Base-by-base conservation (phyloP, 805 yeast genomes). In the Yamadazyma ubonensis region DNA sequence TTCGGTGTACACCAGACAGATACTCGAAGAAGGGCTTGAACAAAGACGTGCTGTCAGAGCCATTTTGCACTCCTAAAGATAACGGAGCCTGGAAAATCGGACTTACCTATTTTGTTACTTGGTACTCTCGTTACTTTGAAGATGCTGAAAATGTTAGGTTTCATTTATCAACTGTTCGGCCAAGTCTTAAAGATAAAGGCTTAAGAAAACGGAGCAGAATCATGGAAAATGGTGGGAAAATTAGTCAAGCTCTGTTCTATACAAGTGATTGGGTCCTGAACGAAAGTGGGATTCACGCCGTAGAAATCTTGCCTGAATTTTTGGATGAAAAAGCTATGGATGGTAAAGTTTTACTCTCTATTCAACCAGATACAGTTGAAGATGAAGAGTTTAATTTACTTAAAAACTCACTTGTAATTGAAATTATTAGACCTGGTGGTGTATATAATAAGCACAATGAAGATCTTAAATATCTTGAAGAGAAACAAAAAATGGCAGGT, bases 51-150 rank as follows among this genome's bases (percentile, higher is more conserved):
- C 52, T 65, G 1, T 76, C 88, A 28, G 93, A 70, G 37, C 96
- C 96, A n/a, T 86, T 87, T 60, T 88, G 96, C 60, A 76, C 86
- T 15, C 96, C 96, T 9, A 69, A 66, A 23, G 90, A 84, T 51
- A 73, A 79, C 43, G 52, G 71, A 9, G 70, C 65, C 28, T 68
- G 85, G 63, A 73, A 75, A 47, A 59, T 75, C 43, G 95, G 75
- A 22, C 63, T 72, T 39, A 76, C 86, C 0, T 84, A 86, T 52
- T 88, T 89, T 53, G 61, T 86, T 38, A 81, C 91, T 7, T 88
- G 96, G 96, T 88, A 69, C 61, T 73, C 91, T 2, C 70, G 74
- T 35, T 82, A 66, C 57, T 88, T 86, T 52, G 70, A 74, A 34
- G 74, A 66, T 2, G 84, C 77, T 17, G 66, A 76, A 33, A 75